Percentiles rank a stretch among this genome's conserved stretches.
Conservation (phyloP, 352 stramenopile species). For the Bremia lactucae region DNA sequence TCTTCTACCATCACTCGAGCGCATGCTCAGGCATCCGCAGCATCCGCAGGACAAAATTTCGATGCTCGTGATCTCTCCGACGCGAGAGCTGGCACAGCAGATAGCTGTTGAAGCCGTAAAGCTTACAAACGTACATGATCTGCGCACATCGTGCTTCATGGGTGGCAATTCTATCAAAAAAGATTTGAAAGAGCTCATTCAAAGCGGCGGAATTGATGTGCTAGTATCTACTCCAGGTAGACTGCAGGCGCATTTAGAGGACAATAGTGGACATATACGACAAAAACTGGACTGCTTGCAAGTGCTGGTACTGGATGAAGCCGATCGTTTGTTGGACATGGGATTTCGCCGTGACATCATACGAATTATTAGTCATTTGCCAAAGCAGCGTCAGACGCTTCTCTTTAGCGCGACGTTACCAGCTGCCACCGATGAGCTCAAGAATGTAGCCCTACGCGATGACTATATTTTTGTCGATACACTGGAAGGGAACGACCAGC, state of each 20-base stretch:
- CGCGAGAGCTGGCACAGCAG: slow-evolving; percentile 92
- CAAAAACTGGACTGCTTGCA: slow-evolving; percentile 34
- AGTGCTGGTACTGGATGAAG: slow-evolving; percentile 90
- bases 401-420: slow-evolving; percentile 94
- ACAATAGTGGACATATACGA: slow-evolving; percentile 85
- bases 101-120: slow-evolving; percentile 87
- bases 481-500: slow-evolving; percentile 82
- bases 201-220: slow-evolving; percentile 66
- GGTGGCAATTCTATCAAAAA: slow-evolving; percentile 86
- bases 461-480: slow-evolving; percentile 89
- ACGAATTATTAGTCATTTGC: slow-evolving; percentile 67
- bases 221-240: slow-evolving; percentile 93
- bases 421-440: slow-evolving; percentile 72
- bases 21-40: slow-evolving; percentile 46
- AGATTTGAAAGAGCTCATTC: slow-evolving; percentile 36
- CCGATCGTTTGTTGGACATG: slow-evolving; percentile 94
- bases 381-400: slow-evolving; percentile 83
- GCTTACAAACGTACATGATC: slow-evolving; percentile 75
- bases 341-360: slow-evolving; percentile 89
- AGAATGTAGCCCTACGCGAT: slow-evolving; percentile 70
- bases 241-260: slow-evolving; percentile 92
- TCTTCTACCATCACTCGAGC: slow-evolving; percentile 62
- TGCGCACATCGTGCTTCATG: slow-evolving; percentile 56
- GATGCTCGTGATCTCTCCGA: slow-evolving; percentile 91
- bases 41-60: slow-evolving; percentile 76